A percentile compares a stretch with the other conserved stretches of the same genome.
phyloP scores from a whole-genome alignment of 2,329 filamentous ascomycete species.

The Penicillium sp. region DNA sequence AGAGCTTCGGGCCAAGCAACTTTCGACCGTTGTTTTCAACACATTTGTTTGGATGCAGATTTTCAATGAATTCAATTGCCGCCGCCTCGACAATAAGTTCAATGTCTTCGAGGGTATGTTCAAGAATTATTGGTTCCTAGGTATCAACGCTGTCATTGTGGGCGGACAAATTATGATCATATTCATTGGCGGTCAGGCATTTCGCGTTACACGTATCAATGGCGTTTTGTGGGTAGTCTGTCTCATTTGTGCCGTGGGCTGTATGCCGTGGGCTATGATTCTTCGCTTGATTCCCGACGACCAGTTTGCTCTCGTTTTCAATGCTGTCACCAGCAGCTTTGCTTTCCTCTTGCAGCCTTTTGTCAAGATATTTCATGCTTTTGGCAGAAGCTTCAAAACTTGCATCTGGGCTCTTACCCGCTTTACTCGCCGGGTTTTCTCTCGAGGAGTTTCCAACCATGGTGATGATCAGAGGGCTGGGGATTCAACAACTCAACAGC shows the following conservation, averaged over 20 bases:
- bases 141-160: conserved; percentile 83
- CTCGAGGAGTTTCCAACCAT: background rate
- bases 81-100: conserved; percentile 89
- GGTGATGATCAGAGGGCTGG: too few relatives aligned
- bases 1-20: conserved; percentile 43
- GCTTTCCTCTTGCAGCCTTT: too few relatives aligned
- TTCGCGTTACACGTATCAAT: conserved; percentile 71
- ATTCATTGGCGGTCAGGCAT: conserved; percentile 79
- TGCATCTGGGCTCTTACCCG: conserved; percentile 27
- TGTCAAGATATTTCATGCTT: too few relatives aligned
- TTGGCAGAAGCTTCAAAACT: conserved; percentile 41
- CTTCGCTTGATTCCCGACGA: conserved; percentile 82
- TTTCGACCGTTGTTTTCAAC: conserved; percentile 90
- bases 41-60: conserved; percentile 99
- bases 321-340: conserved; percentile 43
- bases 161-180: conserved; percentile 88
- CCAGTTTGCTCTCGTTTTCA: conserved; percentile 45
- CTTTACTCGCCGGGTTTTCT: conserved; percentile 21
- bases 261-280: conserved; percentile 77
- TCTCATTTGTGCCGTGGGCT: conserved; percentile 78
- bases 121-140: conserved; percentile 85
- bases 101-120: conserved; percentile 91
- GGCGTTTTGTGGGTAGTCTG: conserved; percentile 83
- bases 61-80: conserved; percentile 97
- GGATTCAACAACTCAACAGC: too few relatives aligned